Base-by-base conservation (phyloP, 805 yeast genomes). In the Metschnikowia shivogae region DNA sequence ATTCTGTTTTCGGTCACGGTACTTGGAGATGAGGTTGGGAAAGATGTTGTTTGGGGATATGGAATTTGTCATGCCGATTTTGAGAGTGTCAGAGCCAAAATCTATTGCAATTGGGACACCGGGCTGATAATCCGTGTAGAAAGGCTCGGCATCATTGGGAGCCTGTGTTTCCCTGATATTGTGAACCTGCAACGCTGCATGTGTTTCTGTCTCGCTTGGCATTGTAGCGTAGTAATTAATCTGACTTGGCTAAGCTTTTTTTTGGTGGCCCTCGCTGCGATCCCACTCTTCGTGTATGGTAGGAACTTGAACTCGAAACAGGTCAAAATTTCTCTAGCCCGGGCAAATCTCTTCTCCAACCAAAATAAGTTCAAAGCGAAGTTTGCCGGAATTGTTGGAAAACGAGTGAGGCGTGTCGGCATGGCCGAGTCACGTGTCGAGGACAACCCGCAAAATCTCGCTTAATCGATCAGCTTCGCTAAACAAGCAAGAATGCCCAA, bases 71-170 rank as follows among this genome's bases (percentile, higher is more conserved):
- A 80, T 66, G 0, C 95, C 95, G 1, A 80, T 73, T 55, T 85
- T 74, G 35, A 81, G 65, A 22, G 68, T 61, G 37, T 78, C 72
- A 6, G 88, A 67, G 1, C 98, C 99, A 44, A 93, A 72, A 65
- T 93, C 99, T 8, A 93, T 71, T 11, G 92, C 96, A 43, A 93
- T 86, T 2, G 99, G 97, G 1, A 74, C 72, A 2, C 79, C 79
- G 1, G 67, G 39, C 33, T 64, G 57, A 65, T 84, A 84, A 39
- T 71, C 68, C 12, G 63, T 43, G 53, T 68, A 65, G 62, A 78
- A 72, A 0, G 80, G 76, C 59, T 79, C 80, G 2, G 74, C 62
- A 1, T 52, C 56, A 1, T 49, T 14, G 0, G 77, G 73, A 1
- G 69, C 61, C 6, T 44, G 53, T 7, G 66, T 56, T 43, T 78